These are phyloP conservation scores for Calocybe indica DNA, from an alignment of 768 basidiomycete genomes.

Conservation along the genomic window DNA sequence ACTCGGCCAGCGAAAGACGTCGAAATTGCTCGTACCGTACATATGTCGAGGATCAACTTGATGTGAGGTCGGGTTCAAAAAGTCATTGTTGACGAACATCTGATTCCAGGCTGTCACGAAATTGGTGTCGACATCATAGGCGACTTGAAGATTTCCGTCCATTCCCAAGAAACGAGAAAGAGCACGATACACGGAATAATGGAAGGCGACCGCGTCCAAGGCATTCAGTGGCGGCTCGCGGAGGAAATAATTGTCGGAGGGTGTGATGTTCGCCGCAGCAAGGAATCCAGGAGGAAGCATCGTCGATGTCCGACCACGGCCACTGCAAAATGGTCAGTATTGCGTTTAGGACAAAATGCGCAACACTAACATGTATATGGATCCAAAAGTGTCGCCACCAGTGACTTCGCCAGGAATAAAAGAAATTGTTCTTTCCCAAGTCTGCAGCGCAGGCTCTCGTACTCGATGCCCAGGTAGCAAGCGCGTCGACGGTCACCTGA, in stretches of 20 bases:
- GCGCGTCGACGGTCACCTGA: slow-evolving; percentile 80
- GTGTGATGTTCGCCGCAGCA: slow-evolving; percentile 61
- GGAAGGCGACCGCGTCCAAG: slow-evolving; percentile 83
- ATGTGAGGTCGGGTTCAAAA: slow-evolving; percentile 66
- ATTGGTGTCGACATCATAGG: slow-evolving; percentile 77
- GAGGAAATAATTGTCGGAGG: slow-evolving; percentile 66
- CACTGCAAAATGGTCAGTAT: slow-evolving; percentile 35
- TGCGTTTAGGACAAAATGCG: not conserved
- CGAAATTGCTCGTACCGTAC: slow-evolving; percentile 92
- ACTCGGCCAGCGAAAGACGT: slow-evolving; percentile 92
- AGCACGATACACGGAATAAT: slow-evolving; percentile 90
- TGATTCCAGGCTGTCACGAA: slow-evolving; percentile 90
- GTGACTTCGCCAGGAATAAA: slow-evolving; percentile 92
- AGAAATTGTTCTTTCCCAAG: slow-evolving; percentile 81
- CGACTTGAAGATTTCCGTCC: slow-evolving; percentile 92
- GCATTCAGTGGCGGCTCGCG: slow-evolving; percentile 55
- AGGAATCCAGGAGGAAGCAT: slow-evolving; percentile 65
- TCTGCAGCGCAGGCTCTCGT: slow-evolving; percentile 70
- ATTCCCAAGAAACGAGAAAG: slow-evolving; percentile 87
- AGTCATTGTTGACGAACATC: slow-evolving; percentile 86
- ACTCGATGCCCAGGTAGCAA: slow-evolving; percentile 67
- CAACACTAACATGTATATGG: slow-evolving; percentile 69
- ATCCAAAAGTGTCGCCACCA: slow-evolving; percentile 86
- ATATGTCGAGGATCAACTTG: slow-evolving; percentile 78
- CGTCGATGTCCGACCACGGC: slow-evolving; percentile 80